Conservation (phyloP, 2,329 filamentous ascomycete species). For the Simplicillium aogashimaense region DNA sequence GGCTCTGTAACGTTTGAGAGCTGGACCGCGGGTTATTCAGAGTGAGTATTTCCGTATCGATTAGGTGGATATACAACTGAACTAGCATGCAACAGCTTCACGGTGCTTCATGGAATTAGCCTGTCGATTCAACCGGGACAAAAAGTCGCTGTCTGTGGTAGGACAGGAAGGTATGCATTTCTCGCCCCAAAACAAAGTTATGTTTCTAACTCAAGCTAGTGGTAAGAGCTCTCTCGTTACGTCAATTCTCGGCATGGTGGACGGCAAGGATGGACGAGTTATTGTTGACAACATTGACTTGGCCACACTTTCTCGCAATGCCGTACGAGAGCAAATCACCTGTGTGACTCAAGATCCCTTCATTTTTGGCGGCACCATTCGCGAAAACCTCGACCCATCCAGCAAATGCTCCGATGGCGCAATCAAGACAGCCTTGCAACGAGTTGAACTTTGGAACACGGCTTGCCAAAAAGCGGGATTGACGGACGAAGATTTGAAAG, state of each 20-base stretch:
- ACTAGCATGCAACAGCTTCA: no score
- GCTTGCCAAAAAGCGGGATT: conserved; percentile 1
- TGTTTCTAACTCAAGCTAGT: not conserved
- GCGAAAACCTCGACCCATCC: conserved; percentile 2
- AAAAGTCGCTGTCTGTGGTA: conserved; percentile 3
- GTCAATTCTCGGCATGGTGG: conserved; percentile 2
- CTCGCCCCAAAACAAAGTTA: no score
- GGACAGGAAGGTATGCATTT: not conserved
- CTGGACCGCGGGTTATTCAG: not conserved
- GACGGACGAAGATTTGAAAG: not conserved
- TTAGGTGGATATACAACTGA: no score
- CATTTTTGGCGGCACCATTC: conserved; percentile 2
- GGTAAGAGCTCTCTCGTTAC: conserved; percentile 2
- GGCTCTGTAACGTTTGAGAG: conserved; percentile 2
- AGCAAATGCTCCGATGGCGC: conserved; percentile 1
- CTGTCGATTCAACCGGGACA: conserved; percentile 2
- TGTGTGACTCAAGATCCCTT: conserved; percentile 9
- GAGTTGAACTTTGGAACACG: conserved; percentile 2
- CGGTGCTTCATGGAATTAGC: no score
- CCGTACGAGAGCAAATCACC: conserved; percentile 1
- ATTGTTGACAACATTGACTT: not conserved
- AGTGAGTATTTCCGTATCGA: no score
- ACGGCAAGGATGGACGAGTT: conserved; percentile 1
- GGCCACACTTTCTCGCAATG: not conserved
- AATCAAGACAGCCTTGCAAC: conserved; percentile 1